These are phyloP conservation scores for Murraya koenigii DNA, from an alignment of 345 rosid species.

Conservation along the genomic window DNA sequence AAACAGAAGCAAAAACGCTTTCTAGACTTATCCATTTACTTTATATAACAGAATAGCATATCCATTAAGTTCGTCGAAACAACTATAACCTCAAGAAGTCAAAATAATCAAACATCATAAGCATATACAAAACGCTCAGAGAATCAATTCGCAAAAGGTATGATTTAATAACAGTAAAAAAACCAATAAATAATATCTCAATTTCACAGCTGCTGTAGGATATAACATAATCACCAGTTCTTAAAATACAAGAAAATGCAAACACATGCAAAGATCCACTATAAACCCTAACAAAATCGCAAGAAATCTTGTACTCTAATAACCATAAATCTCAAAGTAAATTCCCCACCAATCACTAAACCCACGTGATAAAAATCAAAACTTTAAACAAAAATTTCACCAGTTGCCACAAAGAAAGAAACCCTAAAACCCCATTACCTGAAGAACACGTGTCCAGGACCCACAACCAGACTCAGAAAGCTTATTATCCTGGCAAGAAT, in stretches of 20 bases:
- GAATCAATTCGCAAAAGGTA: background rate
- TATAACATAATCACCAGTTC: too few species aligned
- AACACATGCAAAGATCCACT: too few species aligned
- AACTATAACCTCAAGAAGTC: too few species aligned
- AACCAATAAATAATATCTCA: too few species aligned
- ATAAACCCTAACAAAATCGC: too few species aligned
- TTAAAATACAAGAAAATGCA: too few species aligned
- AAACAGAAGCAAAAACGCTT: background rate
- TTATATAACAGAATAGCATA: background rate
- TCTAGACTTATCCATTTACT: background rate
- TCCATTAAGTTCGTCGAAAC: background rate
- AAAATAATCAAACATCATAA: background rate
- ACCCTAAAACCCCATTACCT: conserved; percentile 30
- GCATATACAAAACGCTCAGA: background rate
- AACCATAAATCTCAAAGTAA: background rate
- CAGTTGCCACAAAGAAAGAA: too few species aligned
- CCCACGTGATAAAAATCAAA: background rate
- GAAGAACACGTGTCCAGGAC: conserved; percentile 29
- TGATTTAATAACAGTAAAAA: background rate
- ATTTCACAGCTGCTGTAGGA: too few species aligned
- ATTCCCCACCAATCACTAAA: background rate
- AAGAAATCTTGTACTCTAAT: too few species aligned
- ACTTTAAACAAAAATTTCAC: background rate
- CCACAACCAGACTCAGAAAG: conserved; percentile 32
- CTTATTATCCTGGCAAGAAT: conserved; percentile 53